These are phyloP conservation scores for Cyclostephanos tholiformis DNA, from an alignment of 108 stramenopile genomes.

Conservation along the genomic window DNA sequence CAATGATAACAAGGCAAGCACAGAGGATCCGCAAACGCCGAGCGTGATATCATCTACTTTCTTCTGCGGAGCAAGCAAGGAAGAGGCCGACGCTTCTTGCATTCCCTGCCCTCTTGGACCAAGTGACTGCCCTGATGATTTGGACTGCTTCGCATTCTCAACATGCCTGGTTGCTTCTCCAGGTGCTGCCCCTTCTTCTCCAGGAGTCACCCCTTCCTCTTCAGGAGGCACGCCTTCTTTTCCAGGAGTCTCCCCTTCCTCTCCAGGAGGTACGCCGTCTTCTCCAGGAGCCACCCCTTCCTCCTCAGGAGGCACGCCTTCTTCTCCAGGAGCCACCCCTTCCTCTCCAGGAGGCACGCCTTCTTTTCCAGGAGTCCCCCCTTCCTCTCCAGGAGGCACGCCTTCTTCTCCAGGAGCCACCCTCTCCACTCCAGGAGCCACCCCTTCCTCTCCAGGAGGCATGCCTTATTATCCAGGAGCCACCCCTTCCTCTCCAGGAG, in stretches of 20 bases:
- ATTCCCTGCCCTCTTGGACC: slow-evolving; percentile 36
- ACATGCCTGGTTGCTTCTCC: slow-evolving; percentile 1
- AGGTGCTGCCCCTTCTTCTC: not conserved
- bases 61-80: slow-evolving; percentile 42
- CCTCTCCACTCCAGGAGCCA: not conserved
- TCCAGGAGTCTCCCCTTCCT: not conserved
- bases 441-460: not conserved
- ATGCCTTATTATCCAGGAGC: no score
- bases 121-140: slow-evolving; percentile 22
- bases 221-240: not conserved
- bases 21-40: slow-evolving; percentile 5
- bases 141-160: slow-evolving; percentile 33
- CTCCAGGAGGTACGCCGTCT: not conserved
- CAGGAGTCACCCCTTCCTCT: slow-evolving; percentile 5
- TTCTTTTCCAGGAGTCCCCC: not conserved
- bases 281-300: no score
- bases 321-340: no score
- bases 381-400: not conserved
- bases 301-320: no score
- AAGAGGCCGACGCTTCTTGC: slow-evolving; percentile 45
- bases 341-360: no score
- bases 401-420: not conserved
- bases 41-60: slow-evolving; percentile 34
- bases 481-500: slow-evolving; percentile 5
- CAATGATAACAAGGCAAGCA: slow-evolving; percentile 7